phyloP scores from a whole-genome alignment of 1,139 yeast genomes.

The Maudiozyma humilis region DNA sequence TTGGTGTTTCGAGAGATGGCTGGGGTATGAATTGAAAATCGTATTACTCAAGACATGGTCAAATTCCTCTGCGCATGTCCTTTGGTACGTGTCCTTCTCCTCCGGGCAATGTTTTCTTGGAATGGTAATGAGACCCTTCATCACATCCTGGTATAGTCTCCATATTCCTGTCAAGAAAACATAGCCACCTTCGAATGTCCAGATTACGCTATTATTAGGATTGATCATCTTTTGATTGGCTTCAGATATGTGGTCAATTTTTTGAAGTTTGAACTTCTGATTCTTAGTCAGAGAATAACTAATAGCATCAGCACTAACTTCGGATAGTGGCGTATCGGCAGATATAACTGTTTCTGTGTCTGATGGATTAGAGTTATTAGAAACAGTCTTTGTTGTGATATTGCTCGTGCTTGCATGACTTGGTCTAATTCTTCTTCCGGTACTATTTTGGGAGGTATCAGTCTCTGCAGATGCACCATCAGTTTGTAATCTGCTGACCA shows the following conservation, averaged over 20 bases:
- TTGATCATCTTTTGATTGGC: conserved; percentile 18
- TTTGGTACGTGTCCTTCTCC: not conserved
- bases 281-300: conserved; percentile 20
- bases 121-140: conserved; percentile 20
- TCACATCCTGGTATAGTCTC: conserved; percentile 42
- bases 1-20: not conserved
- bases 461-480: not conserved
- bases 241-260: conserved; percentile 18
- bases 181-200: conserved; percentile 85
- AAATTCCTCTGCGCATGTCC: conserved; percentile 10
- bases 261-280: conserved; percentile 24
- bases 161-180: conserved; percentile 88
- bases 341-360: not conserved
- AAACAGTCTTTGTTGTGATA: not conserved
- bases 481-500: not conserved
- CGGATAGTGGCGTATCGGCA: not conserved
- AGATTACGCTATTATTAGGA: conserved; percentile 54
- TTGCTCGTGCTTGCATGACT: not conserved
- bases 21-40: not conserved
- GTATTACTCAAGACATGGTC: conserved; percentile 7
- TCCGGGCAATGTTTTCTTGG: conserved; percentile 4
- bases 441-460: not conserved
- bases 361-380: not conserved
- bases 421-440: not conserved
- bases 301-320: not conserved